A percentile compares a stretch with the other conserved stretches of the same genome.
phyloP scores from a whole-genome alignment of 169 alveolate genomes.

The Cryptosporidium baileyi region DNA sequence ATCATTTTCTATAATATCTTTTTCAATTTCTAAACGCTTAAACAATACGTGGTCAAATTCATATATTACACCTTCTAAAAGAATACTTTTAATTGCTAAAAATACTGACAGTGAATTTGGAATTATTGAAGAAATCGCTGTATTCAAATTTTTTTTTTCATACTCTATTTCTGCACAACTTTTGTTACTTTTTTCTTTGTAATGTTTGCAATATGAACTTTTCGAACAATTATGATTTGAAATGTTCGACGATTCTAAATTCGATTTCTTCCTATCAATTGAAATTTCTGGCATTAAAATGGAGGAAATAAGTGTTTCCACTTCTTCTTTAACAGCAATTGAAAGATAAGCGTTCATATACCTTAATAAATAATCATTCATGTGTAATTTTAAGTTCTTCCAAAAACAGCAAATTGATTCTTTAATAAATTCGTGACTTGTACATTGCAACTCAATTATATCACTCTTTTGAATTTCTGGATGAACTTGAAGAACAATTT shows the following conservation, averaged over 20 bases:
- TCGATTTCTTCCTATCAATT: neutral
- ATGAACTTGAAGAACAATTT: slow-evolving; percentile 53
- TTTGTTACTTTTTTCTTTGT: no score
- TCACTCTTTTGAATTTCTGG: slow-evolving; percentile 57
- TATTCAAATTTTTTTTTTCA: slow-evolving; percentile 11
- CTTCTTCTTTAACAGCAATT: slow-evolving; percentile 26
- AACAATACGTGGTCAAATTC: slow-evolving; percentile 51
- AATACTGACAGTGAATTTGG: slow-evolving; percentile 24
- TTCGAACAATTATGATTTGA: neutral
- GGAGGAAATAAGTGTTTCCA: slow-evolving; percentile 38
- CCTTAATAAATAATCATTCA: slow-evolving; percentile 17
- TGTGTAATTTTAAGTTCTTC: slow-evolving; percentile 24
- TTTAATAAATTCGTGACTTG: neutral
- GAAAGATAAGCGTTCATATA: slow-evolving; percentile 38
- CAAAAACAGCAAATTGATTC: slow-evolving; percentile 35
- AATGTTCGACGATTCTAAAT: neutral
- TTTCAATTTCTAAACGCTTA: slow-evolving; percentile 21
- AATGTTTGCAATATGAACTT: neutral
- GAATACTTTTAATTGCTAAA: slow-evolving; percentile 3
- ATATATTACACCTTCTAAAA: slow-evolving; percentile 15
- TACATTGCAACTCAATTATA: slow-evolving; percentile 20
- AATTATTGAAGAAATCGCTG: neutral
- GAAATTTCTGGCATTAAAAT: neutral
- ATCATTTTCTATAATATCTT: slow-evolving; percentile 21
- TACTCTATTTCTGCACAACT: neutral